Base-by-base conservation (phyloP, 1,284 basidiomycete genomes). In the Malassezia obtusa region DNA sequence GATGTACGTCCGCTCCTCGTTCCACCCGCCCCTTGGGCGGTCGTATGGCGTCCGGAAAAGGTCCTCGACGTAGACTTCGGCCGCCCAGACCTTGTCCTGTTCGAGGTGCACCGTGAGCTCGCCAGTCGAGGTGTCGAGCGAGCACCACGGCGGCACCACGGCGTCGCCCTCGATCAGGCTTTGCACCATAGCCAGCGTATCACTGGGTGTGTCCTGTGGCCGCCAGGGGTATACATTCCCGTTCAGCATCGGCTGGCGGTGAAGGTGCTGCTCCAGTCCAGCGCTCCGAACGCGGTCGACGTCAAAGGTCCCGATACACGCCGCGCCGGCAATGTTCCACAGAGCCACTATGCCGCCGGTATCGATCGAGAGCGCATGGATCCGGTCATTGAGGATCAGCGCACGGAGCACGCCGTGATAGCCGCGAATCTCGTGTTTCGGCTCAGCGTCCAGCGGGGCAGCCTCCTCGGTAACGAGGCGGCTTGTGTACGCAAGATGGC, bases 21-120 rank as follows among this genome's bases (percentile, higher is more conserved):
- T 37, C 46, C 52, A 49, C 12, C 14, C 21, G 10, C 15, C 12
- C 14, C 25, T 22, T 19, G 30, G 25, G 17, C 30, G 24, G 26
- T 55, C 49, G 22, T 56, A 41, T 40, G 58, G 65, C 28, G 45
- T 46, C 47, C 57, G 10, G 57, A 86, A 49, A 83, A 82, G 75
- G 54, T 98, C 92, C 72, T 96, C 91, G 3, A 86, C 83, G 71
- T 94, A 96, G 3, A 92, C 83, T 76, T 98, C 94, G 10, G 88
- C 87, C 57, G 95, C 90, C 73, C 95, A 96, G 62, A 85, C 88
- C 43, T 81, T 77, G 4, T 70, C 73, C 63, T 94, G 88, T 51
- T 83, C 86, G 37, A 98, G 71, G 76, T 95, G 89, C 3, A 98
- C 83, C 0, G 84, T 85, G 56, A 99, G 78, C 30, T 87, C 81